These are phyloP conservation scores for Tolypocladium tundrense DNA, from an alignment of 2,329 filamentous ascomycete genomes.

Conservation along the genomic window DNA sequence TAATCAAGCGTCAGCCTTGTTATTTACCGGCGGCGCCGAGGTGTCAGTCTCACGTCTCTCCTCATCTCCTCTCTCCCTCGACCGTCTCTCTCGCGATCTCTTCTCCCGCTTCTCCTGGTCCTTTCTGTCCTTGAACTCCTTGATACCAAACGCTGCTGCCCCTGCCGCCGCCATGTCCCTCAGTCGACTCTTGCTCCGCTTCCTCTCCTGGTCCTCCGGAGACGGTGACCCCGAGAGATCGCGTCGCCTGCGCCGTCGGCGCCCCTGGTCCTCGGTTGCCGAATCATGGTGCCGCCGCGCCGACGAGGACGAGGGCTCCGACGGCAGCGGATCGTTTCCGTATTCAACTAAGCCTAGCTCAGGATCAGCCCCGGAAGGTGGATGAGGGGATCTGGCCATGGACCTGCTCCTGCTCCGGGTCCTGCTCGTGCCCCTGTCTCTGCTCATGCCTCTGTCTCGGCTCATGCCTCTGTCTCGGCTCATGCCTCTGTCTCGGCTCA, in stretches of 20 bases:
- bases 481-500: conserved; percentile 14
- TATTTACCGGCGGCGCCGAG: not conserved
- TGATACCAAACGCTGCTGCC: conserved; percentile 52
- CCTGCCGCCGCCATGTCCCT: conserved; percentile 47
- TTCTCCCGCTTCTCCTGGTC: conserved; percentile 29
- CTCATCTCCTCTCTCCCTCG: conserved; percentile 18
- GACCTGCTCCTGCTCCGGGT: conserved; percentile 39
- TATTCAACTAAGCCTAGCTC: conserved; percentile 61
- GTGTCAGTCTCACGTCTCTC: conserved; percentile 16
- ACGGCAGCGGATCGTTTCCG: conserved; percentile 46
- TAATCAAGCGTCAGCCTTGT: not conserved
- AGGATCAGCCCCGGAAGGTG: conserved; percentile 48
- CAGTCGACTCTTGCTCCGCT: conserved; percentile 44
- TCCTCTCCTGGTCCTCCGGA: conserved; percentile 25
- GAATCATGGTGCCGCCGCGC: conserved; percentile 33
- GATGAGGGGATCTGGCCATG: conserved; percentile 37
- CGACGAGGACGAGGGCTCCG: conserved; percentile 23
- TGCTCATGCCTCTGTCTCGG: conserved; percentile 17
- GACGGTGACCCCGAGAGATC: conserved; percentile 24
- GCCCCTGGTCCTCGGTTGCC: conserved; percentile 33
- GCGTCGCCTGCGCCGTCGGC: conserved; percentile 26
- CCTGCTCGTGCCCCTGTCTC: conserved; percentile 23
- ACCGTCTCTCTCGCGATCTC: conserved; percentile 22
- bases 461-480: conserved; percentile 14
- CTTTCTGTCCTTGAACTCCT: conserved; percentile 44